Conservation (phyloP, 2,329 filamentous ascomycete species). For the Neopestalotiopsis clavispora region DNA sequence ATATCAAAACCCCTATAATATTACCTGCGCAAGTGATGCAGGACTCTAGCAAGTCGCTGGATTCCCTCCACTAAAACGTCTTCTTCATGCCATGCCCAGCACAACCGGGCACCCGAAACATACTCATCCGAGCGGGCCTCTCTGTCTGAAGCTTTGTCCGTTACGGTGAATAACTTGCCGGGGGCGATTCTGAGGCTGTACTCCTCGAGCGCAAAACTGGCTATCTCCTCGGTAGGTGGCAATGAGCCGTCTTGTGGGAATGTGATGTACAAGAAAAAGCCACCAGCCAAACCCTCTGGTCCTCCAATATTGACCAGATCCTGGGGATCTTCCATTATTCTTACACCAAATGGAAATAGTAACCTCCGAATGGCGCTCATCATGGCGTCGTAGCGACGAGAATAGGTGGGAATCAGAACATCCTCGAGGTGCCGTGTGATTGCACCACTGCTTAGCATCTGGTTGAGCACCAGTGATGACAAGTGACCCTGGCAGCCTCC, state of each 20-base stretch:
- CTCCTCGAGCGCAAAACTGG: conserved; percentile 26
- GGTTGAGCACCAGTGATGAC: conserved; percentile 47
- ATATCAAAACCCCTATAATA: neutral
- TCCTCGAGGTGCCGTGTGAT: neutral
- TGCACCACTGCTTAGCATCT: neutral
- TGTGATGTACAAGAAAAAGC: neutral
- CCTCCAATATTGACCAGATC: neutral
- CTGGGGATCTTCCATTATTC: neutral
- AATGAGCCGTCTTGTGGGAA: conserved; percentile 31
- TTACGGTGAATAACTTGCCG: neutral
- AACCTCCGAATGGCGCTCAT: neutral
- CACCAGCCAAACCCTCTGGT: neutral
- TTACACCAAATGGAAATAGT: neutral
- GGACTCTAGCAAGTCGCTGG: conserved; percentile 43
- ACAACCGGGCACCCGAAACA: conserved; percentile 54
- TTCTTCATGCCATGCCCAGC: conserved; percentile 63
- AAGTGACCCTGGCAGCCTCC: conserved; percentile 57
- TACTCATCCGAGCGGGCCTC: conserved; percentile 40
- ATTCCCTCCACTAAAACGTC: conserved; percentile 59
- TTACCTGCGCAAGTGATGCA: neutral
- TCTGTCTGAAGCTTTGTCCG: neutral
- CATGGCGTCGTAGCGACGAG: neutral
- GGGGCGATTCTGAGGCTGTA: neutral
- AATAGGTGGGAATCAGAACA: neutral
- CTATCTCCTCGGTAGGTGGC: conserved; percentile 28